Evolutionary conservation across 129 eudicot species (phyloP).

Genomic region (Centella asiatica): DNA sequence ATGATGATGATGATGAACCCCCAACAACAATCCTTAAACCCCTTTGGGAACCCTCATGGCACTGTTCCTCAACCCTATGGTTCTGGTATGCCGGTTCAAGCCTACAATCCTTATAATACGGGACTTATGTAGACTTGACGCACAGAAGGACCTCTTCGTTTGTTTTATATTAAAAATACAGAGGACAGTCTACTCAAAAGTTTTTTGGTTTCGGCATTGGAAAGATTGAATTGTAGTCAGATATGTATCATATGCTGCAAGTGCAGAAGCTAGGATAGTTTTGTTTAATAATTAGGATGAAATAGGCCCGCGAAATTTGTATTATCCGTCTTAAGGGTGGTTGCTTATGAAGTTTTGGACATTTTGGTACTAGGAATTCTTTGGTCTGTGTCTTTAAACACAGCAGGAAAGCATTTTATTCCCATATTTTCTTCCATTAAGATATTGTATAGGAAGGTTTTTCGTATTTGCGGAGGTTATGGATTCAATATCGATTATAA

Average conservation of each 20-base stretch:
- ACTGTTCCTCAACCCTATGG: slow-evolving; percentile 51
- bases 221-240: slow-evolving; percentile 5
- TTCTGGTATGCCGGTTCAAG: slow-evolving; percentile 74
- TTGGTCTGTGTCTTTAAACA: slow-evolving; percentile 9
- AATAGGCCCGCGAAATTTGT: neutral
- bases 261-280: slow-evolving; percentile 23
- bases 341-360: slow-evolving; percentile 5
- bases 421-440: neutral
- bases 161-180: slow-evolving; percentile 3
- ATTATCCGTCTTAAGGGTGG: neutral
- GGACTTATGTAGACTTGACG: slow-evolving; percentile 45
- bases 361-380: neutral
- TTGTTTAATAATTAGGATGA: slow-evolving; percentile 11
- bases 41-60: slow-evolving; percentile 54
- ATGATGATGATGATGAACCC: slow-evolving; percentile 69
- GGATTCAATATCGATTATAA: neutral
- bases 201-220: slow-evolving; percentile 9
- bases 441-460: neutral
- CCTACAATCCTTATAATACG: slow-evolving; percentile 72
- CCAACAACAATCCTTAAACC: slow-evolving; percentile 49
- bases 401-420: neutral
- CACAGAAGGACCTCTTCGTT: neutral
- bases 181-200: neutral
- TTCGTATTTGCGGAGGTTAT: slow-evolving; percentile 1
- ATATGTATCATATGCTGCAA: slow-evolving; percentile 29